phyloP scores from a whole-genome alignment of 352 stramenopile species.

The Pilasporangium apinafurcum region DNA sequence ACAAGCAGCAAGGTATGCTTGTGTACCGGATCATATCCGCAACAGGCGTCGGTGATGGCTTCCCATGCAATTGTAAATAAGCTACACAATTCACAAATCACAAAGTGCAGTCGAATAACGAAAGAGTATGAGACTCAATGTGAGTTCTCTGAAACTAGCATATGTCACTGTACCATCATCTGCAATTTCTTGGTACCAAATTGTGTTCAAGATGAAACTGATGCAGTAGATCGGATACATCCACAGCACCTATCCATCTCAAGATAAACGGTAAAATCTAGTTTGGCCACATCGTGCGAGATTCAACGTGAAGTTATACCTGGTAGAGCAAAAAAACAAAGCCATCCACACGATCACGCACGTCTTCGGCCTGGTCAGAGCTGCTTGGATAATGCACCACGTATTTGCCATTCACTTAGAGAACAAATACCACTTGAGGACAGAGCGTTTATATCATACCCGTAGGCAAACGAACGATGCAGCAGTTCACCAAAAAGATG shows the following conservation, averaged over 20 bases:
- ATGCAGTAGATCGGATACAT: slow-evolving; percentile 91
- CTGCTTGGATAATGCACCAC: slow-evolving; percentile 15
- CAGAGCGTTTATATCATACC: slow-evolving; percentile 16
- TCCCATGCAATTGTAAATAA: slow-evolving; percentile 77
- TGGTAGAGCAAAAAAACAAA: slow-evolving; percentile 87
- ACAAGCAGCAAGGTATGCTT: background rate
- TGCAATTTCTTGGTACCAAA: slow-evolving; percentile 89
- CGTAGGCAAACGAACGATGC: slow-evolving; percentile 57
- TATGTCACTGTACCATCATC: slow-evolving; percentile 56
- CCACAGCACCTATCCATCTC: slow-evolving; percentile 49
- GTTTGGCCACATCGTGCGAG: background rate
- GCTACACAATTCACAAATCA: slow-evolving; percentile 17
- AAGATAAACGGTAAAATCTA: background rate
- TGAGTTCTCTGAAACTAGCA: background rate
- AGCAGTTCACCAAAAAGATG: slow-evolving; percentile 83
- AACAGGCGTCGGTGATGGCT: slow-evolving; percentile 65
- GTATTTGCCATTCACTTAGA: too few relatives aligned
- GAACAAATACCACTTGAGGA: background rate
- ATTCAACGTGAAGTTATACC: slow-evolving; percentile 9
- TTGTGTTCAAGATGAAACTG: slow-evolving; percentile 89
- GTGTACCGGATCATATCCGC: slow-evolving; percentile 82
- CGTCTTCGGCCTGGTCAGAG: slow-evolving; percentile 50
- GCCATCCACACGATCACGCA: slow-evolving; percentile 70
- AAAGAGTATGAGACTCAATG: background rate
- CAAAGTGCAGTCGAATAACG: background rate